Evolutionary conservation across 495 filamentous ascomycete genomes (phyloP).

Genomic region (Aspergillus nanangensis): DNA sequence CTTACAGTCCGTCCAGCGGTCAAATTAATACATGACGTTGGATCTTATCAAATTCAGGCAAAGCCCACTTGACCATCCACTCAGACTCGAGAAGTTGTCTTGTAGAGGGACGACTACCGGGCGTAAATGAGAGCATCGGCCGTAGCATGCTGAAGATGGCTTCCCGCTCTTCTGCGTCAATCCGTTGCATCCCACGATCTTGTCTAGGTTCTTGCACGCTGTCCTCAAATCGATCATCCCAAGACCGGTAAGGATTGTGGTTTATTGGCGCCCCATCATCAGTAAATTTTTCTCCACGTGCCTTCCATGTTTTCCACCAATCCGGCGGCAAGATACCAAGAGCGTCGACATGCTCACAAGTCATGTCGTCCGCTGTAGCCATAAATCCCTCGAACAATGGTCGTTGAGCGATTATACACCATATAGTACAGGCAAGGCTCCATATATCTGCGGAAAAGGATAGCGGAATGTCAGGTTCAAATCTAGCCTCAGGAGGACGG

Average conservation of each 20-base stretch:
- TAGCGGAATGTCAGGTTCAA: slow-evolving; percentile 22
- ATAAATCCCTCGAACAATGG: slow-evolving; percentile 17
- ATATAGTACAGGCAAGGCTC: slow-evolving; percentile 32
- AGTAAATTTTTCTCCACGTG: slow-evolving; percentile 11
- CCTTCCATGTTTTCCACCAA: slow-evolving; percentile 25
- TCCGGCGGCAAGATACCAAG: slow-evolving; percentile 26
- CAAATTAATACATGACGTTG: background rate
- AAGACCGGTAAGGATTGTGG: slow-evolving; percentile 16
- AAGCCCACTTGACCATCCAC: slow-evolving; percentile 41
- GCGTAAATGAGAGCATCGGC: slow-evolving; percentile 37
- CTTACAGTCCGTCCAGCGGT: too few species aligned
- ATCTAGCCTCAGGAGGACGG: slow-evolving; percentile 26
- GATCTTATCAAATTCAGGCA: slow-evolving; percentile 29
- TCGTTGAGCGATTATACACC: slow-evolving; percentile 18
- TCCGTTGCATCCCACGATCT: slow-evolving; percentile 7
- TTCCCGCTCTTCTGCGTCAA: slow-evolving; percentile 23
- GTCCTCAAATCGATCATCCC: slow-evolving; percentile 23
- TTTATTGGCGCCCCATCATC: slow-evolving; percentile 18
- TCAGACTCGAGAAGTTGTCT: slow-evolving; percentile 27
- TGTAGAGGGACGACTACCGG: slow-evolving; percentile 28
- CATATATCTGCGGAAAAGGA: slow-evolving; percentile 34
- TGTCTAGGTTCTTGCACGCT: slow-evolving; percentile 20
- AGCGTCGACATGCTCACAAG: slow-evolving; percentile 29
- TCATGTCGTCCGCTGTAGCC: slow-evolving; percentile 29
- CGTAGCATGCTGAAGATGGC: slow-evolving; percentile 33